Conservation (phyloP, 176 grass and related monocot genomes). For the Oryza meyeriana region DNA sequence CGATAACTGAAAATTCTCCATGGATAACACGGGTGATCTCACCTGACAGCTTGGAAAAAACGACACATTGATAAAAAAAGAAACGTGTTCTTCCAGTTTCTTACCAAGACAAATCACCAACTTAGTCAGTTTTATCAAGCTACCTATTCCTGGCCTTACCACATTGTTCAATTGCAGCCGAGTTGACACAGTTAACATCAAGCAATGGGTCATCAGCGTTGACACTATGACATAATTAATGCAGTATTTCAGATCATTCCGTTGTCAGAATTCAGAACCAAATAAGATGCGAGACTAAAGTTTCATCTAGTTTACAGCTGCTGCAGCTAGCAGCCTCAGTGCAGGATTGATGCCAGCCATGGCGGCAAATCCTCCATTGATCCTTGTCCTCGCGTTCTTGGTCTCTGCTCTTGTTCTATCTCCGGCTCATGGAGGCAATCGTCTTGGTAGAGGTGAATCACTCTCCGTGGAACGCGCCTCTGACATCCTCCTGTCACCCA, state of each 20-base stretch:
- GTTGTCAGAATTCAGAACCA: neutral
- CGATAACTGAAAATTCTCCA: neutral
- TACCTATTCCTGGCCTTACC: neutral
- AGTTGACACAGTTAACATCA: neutral
- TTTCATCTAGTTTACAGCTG: neutral
- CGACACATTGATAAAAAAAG: neutral
- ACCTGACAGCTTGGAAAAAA: neutral
- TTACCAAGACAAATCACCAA: neutral
- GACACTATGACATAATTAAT: neutral
- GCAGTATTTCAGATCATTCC: neutral
- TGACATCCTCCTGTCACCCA: neutral
- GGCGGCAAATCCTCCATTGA: neutral
- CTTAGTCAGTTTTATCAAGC: neutral
- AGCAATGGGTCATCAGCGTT: neutral
- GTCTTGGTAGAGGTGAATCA: neutral
- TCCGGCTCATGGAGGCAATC: neutral
- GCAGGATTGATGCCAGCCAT: neutral
- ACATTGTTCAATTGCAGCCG: neutral
- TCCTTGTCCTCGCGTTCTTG: neutral
- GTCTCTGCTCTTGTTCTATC: neutral
- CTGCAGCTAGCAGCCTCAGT: neutral
- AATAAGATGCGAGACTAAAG: neutral
- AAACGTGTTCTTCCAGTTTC: neutral
- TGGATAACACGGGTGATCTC: neutral
- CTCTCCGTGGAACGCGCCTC: constrained; percentile 8